phyloP scores from a whole-genome alignment of 108 stramenopile species.

The Mayamaea pseudoterrestris region DNA sequence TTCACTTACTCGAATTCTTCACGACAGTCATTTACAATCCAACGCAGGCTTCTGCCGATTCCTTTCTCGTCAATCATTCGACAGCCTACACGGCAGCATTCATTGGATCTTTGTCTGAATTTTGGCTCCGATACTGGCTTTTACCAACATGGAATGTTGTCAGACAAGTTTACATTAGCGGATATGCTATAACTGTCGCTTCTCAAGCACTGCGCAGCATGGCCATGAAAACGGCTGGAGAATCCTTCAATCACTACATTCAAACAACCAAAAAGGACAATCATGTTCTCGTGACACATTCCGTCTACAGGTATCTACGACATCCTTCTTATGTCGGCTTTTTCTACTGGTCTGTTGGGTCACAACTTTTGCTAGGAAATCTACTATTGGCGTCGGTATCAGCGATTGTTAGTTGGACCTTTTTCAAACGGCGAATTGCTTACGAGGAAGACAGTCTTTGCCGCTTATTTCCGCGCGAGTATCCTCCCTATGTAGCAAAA shows the following conservation, averaged over 20 bases:
- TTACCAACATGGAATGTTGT: constrained; percentile 26
- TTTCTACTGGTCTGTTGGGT: constrained; percentile 91
- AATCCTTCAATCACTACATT: constrained; percentile 92
- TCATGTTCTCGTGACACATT: constrained; percentile 82
- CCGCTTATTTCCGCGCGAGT: constrained; percentile 62
- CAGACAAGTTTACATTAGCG: constrained; percentile 16
- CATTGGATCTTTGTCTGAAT: constrained; percentile 78
- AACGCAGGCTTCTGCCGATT: constrained; percentile 42
- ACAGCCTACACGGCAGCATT: constrained; percentile 81
- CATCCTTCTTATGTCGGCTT: constrained; percentile 95
- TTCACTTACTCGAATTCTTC: constrained; percentile 82
- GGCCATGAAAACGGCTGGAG: constrained; percentile 88
- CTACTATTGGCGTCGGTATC: constrained; percentile 45
- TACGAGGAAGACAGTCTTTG: constrained; percentile 82
- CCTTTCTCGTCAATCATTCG: constrained; percentile 90
- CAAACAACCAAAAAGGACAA: constrained; percentile 69
- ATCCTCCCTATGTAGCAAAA: constrained; percentile 50
- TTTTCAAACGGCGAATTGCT: constrained; percentile 81
- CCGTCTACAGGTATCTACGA: constrained; percentile 80
- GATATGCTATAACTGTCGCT: constrained; percentile 44
- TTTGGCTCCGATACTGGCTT: constrained; percentile 52
- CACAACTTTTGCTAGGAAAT: constrained; percentile 83
- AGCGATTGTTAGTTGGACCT: constrained; percentile 64
- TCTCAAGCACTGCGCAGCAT: constrained; percentile 73
- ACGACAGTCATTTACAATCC: constrained; percentile 62